These are phyloP conservation scores for Phoma sp. DNA, from an alignment of 2,329 filamentous ascomycete genomes.

Conservation along the genomic window DNA sequence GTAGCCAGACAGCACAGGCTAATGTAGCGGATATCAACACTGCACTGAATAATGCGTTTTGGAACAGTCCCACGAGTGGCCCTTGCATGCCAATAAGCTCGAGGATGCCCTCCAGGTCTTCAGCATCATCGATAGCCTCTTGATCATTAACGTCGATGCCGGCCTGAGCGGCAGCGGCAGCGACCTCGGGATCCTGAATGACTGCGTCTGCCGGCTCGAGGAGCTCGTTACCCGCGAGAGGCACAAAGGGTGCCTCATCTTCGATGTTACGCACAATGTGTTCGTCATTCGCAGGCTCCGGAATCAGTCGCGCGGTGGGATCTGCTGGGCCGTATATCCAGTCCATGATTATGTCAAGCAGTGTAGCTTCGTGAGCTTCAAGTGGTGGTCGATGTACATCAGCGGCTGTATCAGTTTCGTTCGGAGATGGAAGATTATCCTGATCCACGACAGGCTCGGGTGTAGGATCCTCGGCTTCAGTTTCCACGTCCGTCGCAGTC, in stretches of 20 bases:
- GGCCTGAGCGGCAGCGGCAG: slow-evolving; percentile 69
- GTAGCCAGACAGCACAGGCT: slow-evolving; percentile 83
- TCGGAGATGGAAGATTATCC: neutral
- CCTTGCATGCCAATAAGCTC: slow-evolving; percentile 97
- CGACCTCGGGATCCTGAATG: slow-evolving; percentile 61
- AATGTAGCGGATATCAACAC: slow-evolving; percentile 86
- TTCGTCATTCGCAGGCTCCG: slow-evolving; percentile 59
- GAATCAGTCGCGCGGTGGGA: slow-evolving; percentile 30
- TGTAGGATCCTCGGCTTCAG: neutral
- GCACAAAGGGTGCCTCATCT: slow-evolving; percentile 66
- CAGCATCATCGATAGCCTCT: slow-evolving; percentile 78
- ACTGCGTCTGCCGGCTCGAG: slow-evolving; percentile 34
- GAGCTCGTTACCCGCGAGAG: slow-evolving; percentile 52
- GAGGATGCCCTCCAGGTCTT: slow-evolving; percentile 95
- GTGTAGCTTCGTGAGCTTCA: slow-evolving; percentile 21
- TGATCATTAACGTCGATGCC: slow-evolving; percentile 72
- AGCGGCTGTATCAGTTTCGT: slow-evolving; percentile 3
- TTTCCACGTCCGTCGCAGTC: slow-evolving; percentile 2
- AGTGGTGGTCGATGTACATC: slow-evolving; percentile 10
- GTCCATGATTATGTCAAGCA: slow-evolving; percentile 46
- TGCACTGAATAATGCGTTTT: slow-evolving; percentile 93
- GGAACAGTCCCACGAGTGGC: slow-evolving; percentile 84
- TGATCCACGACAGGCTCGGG: slow-evolving; percentile 5
- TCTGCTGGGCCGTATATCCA: slow-evolving; percentile 58
- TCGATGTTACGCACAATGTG: slow-evolving; percentile 64